Evolutionary conservation across 129 eudicot genomes (phyloP).

Genomic region (Flaveria trinervia): DNA sequence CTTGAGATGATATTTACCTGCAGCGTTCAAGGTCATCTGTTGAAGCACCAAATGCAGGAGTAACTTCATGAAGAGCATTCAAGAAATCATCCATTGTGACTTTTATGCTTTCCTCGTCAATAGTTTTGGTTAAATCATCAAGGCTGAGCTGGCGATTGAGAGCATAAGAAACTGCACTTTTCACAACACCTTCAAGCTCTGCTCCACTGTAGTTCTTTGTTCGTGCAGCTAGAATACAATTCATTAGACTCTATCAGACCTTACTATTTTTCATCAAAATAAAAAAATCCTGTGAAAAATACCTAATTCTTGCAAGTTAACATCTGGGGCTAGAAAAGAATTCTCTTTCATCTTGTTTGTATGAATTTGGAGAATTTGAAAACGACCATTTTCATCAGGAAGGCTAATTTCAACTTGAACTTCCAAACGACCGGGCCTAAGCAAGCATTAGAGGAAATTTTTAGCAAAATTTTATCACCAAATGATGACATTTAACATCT

Average conservation of each 20-base stretch:
- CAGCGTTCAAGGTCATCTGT: conserved; percentile 90
- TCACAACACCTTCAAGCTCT: conserved; percentile 99
- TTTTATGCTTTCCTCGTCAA: conserved; percentile 91
- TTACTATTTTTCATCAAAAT: not conserved
- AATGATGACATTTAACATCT: conserved; percentile 12
- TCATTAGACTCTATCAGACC: conserved; percentile 9
- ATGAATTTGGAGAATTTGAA: conserved; percentile 94
- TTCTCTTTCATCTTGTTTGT: conserved; percentile 97
- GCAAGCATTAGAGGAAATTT: conserved; percentile 19
- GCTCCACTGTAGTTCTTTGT: conserved; percentile 99
- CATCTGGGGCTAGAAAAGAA: conserved; percentile 94
- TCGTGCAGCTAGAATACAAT: conserved; percentile 67
- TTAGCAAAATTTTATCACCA: conserved; percentile 15
- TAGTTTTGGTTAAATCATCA: conserved; percentile 84
- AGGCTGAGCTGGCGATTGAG: conserved; percentile 83
- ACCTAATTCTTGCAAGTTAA: conserved; percentile 94
- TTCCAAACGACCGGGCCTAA: conserved; percentile 97
- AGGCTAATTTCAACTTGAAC: conserved; percentile 99
- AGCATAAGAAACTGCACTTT: conserved; percentile 98
- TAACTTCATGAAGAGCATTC: conserved; percentile 83
- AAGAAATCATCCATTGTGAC: conserved; percentile 95
- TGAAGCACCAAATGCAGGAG: conserved; percentile 96
- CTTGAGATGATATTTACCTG: conserved; percentile 53
- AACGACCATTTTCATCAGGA: conserved; percentile 94
- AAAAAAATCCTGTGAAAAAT: not conserved